A percentile compares a stretch with the other conserved stretches of the same genome.
phyloP scores from a whole-genome alignment of 2,329 filamentous ascomycete species.

The Talaromyces sp. region DNA sequence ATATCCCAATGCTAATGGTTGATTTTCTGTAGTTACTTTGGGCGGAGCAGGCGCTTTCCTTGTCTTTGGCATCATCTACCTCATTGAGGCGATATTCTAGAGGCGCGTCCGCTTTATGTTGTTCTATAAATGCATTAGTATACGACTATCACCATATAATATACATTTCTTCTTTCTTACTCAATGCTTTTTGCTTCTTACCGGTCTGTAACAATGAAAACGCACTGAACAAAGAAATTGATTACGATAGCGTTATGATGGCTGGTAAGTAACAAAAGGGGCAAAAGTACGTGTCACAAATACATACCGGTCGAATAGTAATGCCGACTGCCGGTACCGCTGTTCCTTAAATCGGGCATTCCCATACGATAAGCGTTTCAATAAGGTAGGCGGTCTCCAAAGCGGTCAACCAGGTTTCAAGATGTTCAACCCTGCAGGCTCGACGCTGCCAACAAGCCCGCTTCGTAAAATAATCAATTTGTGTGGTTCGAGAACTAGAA shows the following conservation, averaged over 20 bases:
- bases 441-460: too few species aligned
- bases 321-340: background rate
- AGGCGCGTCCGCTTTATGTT: background rate
- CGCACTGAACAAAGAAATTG: background rate
- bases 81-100: constrained; percentile 46
- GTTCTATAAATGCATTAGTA: constrained; percentile 6
- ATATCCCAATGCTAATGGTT: background rate
- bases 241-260: background rate
- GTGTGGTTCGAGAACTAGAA: too few species aligned
- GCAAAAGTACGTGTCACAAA: background rate
- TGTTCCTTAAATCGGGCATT: too few species aligned
- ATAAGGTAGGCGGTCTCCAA: too few species aligned
- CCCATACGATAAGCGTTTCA: too few species aligned
- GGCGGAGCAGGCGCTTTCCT: constrained; percentile 89
- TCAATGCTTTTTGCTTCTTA: background rate
- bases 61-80: constrained; percentile 86
- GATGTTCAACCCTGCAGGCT: too few species aligned
- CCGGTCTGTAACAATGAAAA: background rate
- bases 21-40: constrained; percentile 67
- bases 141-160: background rate
- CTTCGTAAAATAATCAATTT: too few species aligned
- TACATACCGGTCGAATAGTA: background rate
- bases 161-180: background rate
- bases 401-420: too few species aligned
- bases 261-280: background rate